These are phyloP conservation scores for Lumnitzera racemosa DNA, from an alignment of 345 rosid species.

Conservation along the genomic window DNA sequence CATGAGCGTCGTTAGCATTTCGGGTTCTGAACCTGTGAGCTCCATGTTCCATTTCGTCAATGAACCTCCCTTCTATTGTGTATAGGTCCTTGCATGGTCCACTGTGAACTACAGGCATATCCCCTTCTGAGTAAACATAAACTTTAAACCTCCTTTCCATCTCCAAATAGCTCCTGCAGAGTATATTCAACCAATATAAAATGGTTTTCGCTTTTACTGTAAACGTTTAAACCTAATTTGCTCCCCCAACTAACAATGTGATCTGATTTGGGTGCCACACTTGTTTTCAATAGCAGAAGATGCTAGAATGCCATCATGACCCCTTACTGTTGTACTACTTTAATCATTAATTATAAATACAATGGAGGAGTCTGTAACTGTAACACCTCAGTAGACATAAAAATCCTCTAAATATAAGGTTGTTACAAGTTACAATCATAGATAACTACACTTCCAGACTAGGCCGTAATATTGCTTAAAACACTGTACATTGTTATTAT, in stretches of 20 bases:
- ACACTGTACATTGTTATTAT: no score
- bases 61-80: constrained; percentile 81
- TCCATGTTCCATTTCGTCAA: constrained; percentile 62
- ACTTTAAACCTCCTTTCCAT: constrained; percentile 91
- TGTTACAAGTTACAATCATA: background rate
- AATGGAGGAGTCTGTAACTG: background rate
- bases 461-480: background rate
- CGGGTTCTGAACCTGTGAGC: constrained; percentile 40
- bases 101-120: constrained; percentile 57
- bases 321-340: background rate
- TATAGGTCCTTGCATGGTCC: constrained; percentile 88
- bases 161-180: constrained; percentile 62
- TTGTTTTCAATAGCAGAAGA: background rate
- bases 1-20: constrained; percentile 52
- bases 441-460: background rate
- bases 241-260: background rate
- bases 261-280: background rate
- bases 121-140: constrained; percentile 79
- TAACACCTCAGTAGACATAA: background rate
- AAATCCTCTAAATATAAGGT: background rate
- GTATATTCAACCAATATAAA: no score
- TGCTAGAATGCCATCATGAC: background rate
- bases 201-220: background rate
- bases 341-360: background rate
- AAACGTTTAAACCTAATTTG: background rate